Percentiles rank a stretch among this genome's conserved stretches.
These are phyloP conservation scores for Solanum piurae DNA, from an alignment of 257 asterid species.

Conservation along the genomic window DNA sequence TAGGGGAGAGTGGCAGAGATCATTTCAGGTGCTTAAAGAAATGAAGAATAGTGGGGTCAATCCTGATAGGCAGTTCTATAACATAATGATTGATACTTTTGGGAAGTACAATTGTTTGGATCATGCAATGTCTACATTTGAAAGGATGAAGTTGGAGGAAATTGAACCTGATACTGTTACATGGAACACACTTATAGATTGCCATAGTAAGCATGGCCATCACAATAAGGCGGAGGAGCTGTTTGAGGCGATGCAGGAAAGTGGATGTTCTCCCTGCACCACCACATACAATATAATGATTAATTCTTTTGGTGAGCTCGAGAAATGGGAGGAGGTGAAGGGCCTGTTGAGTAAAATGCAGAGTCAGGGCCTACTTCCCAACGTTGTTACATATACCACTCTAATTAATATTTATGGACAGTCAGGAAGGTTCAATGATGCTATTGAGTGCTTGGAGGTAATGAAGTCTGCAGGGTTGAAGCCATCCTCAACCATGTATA, in stretches of 20 bases:
- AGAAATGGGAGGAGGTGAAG: constrained; percentile 83
- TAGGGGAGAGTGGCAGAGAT: constrained; percentile 93
- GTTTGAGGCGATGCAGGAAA: constrained; percentile 63
- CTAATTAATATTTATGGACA: constrained; percentile 77
- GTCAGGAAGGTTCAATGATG: constrained; percentile 80
- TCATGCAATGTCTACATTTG: constrained; percentile 75
- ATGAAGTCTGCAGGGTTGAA: constrained; percentile 85
- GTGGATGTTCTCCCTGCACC: constrained; percentile 63
- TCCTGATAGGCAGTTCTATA: constrained; percentile 77
- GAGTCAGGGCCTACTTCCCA: constrained; percentile 71
- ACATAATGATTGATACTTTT: constrained; percentile 85
- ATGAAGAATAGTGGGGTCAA: constrained; percentile 70
- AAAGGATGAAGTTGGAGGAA: constrained; percentile 71
- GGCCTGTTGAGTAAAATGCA: constrained; percentile 61
- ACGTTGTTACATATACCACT: constrained; percentile 87
- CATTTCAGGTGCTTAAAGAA: constrained; percentile 90
- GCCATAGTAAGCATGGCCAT: constrained; percentile 76
- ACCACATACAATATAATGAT: constrained; percentile 88
- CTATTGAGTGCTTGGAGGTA: constrained; percentile 86
- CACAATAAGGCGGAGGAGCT: constrained; percentile 53
- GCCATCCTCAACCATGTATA: constrained; percentile 88
- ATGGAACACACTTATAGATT: constrained; percentile 90
- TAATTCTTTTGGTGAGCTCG: constrained; percentile 68
- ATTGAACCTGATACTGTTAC: constrained; percentile 76
- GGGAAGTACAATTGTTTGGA: constrained; percentile 85